Evolutionary conservation across 768 basidiomycete species (phyloP).

Genomic region (Russula griseocarnosa): DNA sequence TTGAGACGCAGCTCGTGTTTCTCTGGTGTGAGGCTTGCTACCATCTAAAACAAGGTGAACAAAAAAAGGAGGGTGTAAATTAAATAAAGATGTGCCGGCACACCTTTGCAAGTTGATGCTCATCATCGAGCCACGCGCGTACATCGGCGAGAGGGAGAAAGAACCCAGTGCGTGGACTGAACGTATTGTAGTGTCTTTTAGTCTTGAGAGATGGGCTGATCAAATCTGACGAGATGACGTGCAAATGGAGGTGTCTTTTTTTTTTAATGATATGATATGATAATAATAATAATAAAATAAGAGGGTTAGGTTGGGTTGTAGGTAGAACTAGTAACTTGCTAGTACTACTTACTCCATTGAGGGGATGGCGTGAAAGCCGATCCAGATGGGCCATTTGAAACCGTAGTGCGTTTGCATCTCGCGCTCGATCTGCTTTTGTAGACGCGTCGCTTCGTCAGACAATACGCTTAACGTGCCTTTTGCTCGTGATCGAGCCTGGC

Average conservation of each 20-base stretch:
- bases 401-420: conserved; percentile 78
- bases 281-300: no score
- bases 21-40: conserved; percentile 47
- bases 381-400: conserved; percentile 72
- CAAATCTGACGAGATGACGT: conserved; percentile 79
- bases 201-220: conserved; percentile 66
- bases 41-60: conserved; percentile 38
- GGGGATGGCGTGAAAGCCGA: conserved; percentile 80
- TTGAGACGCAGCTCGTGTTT: conserved; percentile 67
- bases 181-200: conserved; percentile 91
- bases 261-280: conserved; percentile 43
- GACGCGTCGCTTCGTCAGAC: conserved; percentile 50
- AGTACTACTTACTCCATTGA: conserved; percentile 77
- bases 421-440: conserved; percentile 60
- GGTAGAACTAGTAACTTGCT: no score
- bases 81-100: conserved; percentile 27
- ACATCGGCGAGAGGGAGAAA: conserved; percentile 77
- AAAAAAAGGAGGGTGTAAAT: not conserved
- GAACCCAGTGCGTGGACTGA: conserved; percentile 79
- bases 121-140: conserved; percentile 59
- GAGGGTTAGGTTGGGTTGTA: not conserved
- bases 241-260: conserved; percentile 73
- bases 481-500: conserved; percentile 38
- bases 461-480: conserved; percentile 46
- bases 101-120: conserved; percentile 51